Evolutionary conservation across 306 rosid genomes (phyloP).

Genomic region (Ziziphus jujuba): DNA sequence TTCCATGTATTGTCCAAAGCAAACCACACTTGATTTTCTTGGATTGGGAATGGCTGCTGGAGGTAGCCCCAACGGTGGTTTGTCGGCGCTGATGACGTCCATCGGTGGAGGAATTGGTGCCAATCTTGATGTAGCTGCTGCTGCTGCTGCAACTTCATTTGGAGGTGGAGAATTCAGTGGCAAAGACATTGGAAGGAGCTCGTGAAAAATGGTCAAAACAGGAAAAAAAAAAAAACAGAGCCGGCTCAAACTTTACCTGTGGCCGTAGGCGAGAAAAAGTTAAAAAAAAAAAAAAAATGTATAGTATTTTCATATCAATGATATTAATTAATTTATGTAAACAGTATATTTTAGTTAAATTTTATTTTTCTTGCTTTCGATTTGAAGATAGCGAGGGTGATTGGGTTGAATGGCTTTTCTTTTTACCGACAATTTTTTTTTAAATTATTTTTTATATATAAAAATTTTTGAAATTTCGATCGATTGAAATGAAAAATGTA

Average conservation of each 20-base stretch:
- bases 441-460: too few relatives aligned
- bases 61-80: conserved; percentile 51
- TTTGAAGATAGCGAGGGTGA: too few relatives aligned
- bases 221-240: neutral
- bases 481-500: neutral
- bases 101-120: conserved; percentile 65
- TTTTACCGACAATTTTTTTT: too few relatives aligned
- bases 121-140: conserved; percentile 55
- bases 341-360: too few relatives aligned
- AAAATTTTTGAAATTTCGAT: conserved; percentile 4
- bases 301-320: conserved; percentile 1
- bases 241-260: neutral
- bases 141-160: conserved; percentile 54
- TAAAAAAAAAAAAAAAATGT: conserved; percentile 22
- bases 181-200: conserved; percentile 62
- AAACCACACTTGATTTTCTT: conserved; percentile 86
- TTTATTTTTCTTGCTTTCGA: too few relatives aligned
- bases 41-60: conserved; percentile 94
- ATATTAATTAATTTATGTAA: too few relatives aligned
- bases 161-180: conserved; percentile 61
- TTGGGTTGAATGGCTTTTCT: too few relatives aligned
- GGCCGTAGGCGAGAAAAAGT: conserved; percentile 2
- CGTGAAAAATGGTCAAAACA: conserved; percentile 25
- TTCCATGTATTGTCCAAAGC: conserved; percentile 80
- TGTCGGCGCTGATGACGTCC: conserved; percentile 77